Conservation (phyloP, 805 yeast species). For the Pichia membranifaciens region DNA sequence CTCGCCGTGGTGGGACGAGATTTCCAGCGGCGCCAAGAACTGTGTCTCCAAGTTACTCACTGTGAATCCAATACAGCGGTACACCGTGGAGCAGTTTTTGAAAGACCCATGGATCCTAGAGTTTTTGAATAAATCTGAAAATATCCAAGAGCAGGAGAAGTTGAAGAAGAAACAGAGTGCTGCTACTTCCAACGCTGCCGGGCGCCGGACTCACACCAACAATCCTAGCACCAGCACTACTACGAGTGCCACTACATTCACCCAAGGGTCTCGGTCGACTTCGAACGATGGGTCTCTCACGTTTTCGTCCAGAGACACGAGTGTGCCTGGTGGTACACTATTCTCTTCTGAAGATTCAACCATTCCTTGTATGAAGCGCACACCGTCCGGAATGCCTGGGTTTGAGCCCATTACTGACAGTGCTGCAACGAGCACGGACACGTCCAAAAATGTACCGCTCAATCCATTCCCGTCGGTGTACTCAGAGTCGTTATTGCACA, state of each 20-base stretch:
- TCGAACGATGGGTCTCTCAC: not conserved
- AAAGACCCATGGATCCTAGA: slow-evolving; percentile 69
- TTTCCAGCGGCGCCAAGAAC: slow-evolving; percentile 59
- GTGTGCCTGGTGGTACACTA: too few relatives aligned
- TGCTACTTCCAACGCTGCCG: too few relatives aligned
- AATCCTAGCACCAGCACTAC: not conserved
- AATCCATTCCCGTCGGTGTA: slow-evolving; percentile 6
- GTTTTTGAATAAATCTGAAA: slow-evolving; percentile 26
- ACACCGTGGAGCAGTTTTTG: slow-evolving; percentile 66
- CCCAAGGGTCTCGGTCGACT: slow-evolving; percentile 3
- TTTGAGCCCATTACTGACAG: not conserved
- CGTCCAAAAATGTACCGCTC: not conserved
- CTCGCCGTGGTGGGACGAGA: slow-evolving; percentile 89
- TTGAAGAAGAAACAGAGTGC: slow-evolving; percentile 13
- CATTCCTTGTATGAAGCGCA: too few relatives aligned
- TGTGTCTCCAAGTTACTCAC: slow-evolving; percentile 63
- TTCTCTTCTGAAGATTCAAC: not conserved
- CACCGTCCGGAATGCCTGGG: slow-evolving; percentile 10
- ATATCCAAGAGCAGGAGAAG: slow-evolving; percentile 20
- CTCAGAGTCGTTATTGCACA: slow-evolving; percentile 5
- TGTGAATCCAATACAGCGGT: slow-evolving; percentile 63
- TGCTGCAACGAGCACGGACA: not conserved
- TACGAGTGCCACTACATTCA: slow-evolving; percentile 2
- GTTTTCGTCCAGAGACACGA: too few relatives aligned
- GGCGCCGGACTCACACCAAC: too few relatives aligned